Evolutionary conservation across 2,329 filamentous ascomycete species (phyloP), one percentile per base, ranked within the genome.

Genomic region (Phoma sp.): DNA sequence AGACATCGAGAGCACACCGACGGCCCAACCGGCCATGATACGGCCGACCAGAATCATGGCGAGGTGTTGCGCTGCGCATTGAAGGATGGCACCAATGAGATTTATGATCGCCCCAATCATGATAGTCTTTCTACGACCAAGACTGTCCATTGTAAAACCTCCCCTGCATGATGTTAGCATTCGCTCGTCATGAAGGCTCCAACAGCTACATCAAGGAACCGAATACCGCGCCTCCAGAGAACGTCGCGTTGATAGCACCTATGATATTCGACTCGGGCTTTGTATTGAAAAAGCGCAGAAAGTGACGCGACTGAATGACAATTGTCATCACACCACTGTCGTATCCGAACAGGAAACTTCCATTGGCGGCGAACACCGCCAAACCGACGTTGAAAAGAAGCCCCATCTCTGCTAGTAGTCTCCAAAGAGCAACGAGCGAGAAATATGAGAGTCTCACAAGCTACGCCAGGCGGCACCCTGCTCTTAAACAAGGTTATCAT

Each of bases 231-330:
- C 83, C 83, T 4, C 81, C 83, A 12, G 80, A 81, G 62, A 87
- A 88, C 20, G 86, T 87, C 53, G 84, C 84, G 65, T 86, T 85
- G 67, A 88, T 84, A 17, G 85, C 85, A 10, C 86, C 86, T 50
- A 87, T 77, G 43, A 85, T 81, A 5, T 81, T 74, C 62, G 79
- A 79, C 1, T 75, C 77, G 21, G 72, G 78, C 1, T 65, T 69
- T 4, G 82, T 83, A 32, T 84, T 74, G 73, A 88, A 88, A 65
- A 82, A 84, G 1, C 66, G 53, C 15, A 87, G 77, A 68, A 88
- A 87, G 61, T 84, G 76, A 23, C 77, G 75, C 9, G 79, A 82
- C n/a, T 78, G 77, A 47, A 85, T 84, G 54, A 84, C 84, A 66
- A 84, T 78, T 0, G 74, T 74, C 74, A 76, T 76, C 12, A 76